Evolutionary conservation across 768 basidiomycete species (phyloP).

Genomic region (Gautieria morchelliformis): DNA sequence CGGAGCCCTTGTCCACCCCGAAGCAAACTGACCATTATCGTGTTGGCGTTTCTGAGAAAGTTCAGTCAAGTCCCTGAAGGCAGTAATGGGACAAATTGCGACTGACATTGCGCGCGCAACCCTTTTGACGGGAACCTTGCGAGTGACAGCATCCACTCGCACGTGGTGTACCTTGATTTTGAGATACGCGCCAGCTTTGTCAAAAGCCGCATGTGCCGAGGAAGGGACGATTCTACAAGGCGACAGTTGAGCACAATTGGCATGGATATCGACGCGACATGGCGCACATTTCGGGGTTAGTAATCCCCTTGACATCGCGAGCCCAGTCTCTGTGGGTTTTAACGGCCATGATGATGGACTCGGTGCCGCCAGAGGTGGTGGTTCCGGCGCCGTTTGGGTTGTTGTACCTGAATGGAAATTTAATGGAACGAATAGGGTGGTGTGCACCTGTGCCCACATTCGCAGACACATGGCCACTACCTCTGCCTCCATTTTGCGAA

Average conservation of each 20-base stretch:
- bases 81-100: neutral
- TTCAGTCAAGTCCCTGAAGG: neutral
- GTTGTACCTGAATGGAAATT: conserved; percentile 41
- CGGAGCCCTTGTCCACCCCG: neutral
- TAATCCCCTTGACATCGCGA: conserved; percentile 72
- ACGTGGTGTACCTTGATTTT: conserved; percentile 83
- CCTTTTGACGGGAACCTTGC: conserved; percentile 66
- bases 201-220: conserved; percentile 89
- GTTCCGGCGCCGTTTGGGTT: conserved; percentile 80
- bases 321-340: conserved; percentile 97
- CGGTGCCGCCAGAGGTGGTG: conserved; percentile 93
- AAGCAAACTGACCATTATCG: conserved; percentile 56
- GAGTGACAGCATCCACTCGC: conserved; percentile 67
- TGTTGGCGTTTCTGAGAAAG: conserved; percentile 62
- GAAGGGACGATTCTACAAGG: conserved; percentile 62
- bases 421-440: conserved; percentile 1
- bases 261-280: neutral
- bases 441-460: conserved; percentile 27
- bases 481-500: conserved; percentile 97
- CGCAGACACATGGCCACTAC: conserved; percentile 80
- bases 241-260: conserved; percentile 3
- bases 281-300: conserved; percentile 87
- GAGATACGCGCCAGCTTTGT: conserved; percentile 85
- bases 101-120: conserved; percentile 84
- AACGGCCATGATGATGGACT: conserved; percentile 91